Conservation (phyloP, 2,329 filamentous ascomycete genomes). For the Colletotrichum sp. region DNA sequence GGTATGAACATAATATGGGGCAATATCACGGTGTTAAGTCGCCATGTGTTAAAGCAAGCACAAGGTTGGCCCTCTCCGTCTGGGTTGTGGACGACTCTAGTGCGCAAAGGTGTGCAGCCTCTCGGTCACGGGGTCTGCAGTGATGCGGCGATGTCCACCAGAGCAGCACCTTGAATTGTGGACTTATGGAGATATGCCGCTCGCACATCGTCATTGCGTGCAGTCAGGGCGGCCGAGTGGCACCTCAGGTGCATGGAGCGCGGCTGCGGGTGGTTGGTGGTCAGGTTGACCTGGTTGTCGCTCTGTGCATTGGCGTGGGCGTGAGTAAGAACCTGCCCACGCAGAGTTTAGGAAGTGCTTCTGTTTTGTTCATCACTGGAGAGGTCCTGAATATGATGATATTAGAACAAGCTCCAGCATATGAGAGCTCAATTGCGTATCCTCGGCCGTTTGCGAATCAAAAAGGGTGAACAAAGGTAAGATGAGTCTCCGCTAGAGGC, state of each 20-base stretch:
- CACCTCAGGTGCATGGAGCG: neutral
- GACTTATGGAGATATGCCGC: neutral
- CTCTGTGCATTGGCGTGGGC: neutral
- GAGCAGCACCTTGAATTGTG: neutral
- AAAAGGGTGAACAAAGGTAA: neutral
- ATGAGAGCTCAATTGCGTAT: neutral
- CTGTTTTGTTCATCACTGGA: neutral
- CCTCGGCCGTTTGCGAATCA: neutral
- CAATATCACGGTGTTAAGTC: neutral
- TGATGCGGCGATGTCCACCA: neutral
- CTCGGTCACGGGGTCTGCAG: neutral
- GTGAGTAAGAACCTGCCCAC: neutral
- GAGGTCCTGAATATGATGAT: neutral
- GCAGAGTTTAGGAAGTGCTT: neutral
- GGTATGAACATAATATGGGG: neutral
- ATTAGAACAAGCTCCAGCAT: neutral
- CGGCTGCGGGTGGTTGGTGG: neutral
- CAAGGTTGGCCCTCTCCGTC: neutral
- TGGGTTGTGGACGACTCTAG: neutral
- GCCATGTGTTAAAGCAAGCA: neutral
- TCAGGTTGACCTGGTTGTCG: neutral
- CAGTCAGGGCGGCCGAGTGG: slow-evolving; percentile 2
- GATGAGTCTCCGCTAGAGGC: neutral
- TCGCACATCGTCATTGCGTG: neutral
- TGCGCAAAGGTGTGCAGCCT: neutral